phyloP scores from a whole-genome alignment of 2,329 filamentous ascomycete species.

The Teratosphaeria nubilosa region DNA sequence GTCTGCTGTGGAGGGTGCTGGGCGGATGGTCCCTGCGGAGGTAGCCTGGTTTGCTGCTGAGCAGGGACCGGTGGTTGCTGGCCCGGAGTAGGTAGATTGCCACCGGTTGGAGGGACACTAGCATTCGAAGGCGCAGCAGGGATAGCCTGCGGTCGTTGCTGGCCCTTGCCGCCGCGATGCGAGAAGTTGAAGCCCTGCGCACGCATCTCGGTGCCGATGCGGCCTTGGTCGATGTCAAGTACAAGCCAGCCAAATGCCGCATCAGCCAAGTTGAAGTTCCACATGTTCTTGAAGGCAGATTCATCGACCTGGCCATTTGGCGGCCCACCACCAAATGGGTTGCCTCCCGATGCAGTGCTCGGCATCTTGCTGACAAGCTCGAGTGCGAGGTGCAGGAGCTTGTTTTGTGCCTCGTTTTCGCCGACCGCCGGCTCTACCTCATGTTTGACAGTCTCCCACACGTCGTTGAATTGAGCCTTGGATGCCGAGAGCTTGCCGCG shows the following conservation, averaged over 20 bases:
- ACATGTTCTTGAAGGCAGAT: slow-evolving; percentile 99
- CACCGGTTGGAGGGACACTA: slow-evolving; percentile 27
- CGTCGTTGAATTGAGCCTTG: slow-evolving; percentile 97
- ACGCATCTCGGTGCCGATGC: slow-evolving; percentile 96
- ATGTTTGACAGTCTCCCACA: slow-evolving; percentile 96
- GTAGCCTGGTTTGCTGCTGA: slow-evolving; percentile 27
- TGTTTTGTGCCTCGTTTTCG: slow-evolving; percentile 89
- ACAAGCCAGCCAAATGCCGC: slow-evolving; percentile 95
- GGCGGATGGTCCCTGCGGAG: slow-evolving; percentile 21
- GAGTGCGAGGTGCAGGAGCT: slow-evolving; percentile 79
- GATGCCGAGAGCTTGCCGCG: slow-evolving; percentile 95
- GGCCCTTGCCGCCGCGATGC: slow-evolving; percentile 72
- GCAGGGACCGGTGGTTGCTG: slow-evolving; percentile 23
- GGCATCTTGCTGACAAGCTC: slow-evolving; percentile 98
- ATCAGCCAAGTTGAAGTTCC: slow-evolving; percentile 98
- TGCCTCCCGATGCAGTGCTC: slow-evolving; percentile 83
- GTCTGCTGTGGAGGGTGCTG: slow-evolving; percentile 19
- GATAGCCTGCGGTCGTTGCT: slow-evolving; percentile 28
- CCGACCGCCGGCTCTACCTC: slow-evolving; percentile 92
- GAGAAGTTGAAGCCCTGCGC: slow-evolving; percentile 99
- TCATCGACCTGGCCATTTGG: slow-evolving; percentile 87
- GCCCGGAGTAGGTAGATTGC: slow-evolving; percentile 30
- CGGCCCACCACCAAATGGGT: slow-evolving; percentile 83
- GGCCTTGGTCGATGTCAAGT: slow-evolving; percentile 85
- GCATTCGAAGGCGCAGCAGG: slow-evolving; percentile 29